Evolutionary conservation across 257 asterid species (phyloP).

Genomic region (Solanum lycopersicoides): DNA sequence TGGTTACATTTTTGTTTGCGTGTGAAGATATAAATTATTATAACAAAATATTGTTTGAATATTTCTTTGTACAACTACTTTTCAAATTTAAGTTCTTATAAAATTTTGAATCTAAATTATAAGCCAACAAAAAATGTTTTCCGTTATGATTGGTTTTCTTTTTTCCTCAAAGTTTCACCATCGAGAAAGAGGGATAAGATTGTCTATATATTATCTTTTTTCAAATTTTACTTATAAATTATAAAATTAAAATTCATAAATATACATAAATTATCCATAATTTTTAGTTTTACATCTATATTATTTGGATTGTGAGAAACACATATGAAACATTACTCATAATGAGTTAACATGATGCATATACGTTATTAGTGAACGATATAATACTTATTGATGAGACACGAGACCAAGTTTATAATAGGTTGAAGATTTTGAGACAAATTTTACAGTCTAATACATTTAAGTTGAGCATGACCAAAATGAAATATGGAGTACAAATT

Average conservation of each 20-base stretch:
- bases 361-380: no score
- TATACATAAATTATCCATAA: fast-evolving
- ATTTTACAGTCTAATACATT: no score
- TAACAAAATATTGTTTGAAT: not conserved
- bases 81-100: not conserved
- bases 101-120: not conserved
- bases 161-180: not conserved
- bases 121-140: not conserved
- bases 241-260: not conserved
- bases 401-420: no score
- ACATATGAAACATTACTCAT: not conserved
- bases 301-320: not conserved
- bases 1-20: not conserved
- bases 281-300: no score
- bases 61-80: not conserved
- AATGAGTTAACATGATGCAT: not conserved
- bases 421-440: no score
- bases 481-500: no score
- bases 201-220: no score
- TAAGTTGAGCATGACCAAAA: no score
- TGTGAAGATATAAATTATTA: not conserved
- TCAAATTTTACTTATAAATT: not conserved
- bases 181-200: not conserved
- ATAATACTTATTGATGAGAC: no score
- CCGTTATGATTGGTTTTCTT: conserved; percentile 3